These are phyloP conservation scores for Isatis lusitanica DNA, from an alignment of 441 rosid genomes.

Conservation along the genomic window DNA sequence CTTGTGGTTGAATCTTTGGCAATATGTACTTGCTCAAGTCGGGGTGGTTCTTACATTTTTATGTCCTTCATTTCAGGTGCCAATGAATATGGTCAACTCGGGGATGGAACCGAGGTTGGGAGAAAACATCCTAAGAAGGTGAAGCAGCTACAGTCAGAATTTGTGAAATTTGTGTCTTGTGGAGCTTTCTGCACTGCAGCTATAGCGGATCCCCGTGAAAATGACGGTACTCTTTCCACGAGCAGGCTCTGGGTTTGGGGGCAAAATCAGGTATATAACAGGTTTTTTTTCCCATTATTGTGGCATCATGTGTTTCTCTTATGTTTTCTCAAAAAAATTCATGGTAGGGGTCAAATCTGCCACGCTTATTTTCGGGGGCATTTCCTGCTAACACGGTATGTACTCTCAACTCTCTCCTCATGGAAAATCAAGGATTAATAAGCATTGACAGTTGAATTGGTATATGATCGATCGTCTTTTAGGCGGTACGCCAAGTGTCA, in stretches of 20 bases:
- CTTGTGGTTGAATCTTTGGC: neutral
- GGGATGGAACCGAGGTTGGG: slow-evolving; percentile 91
- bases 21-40: neutral
- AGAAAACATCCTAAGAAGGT: slow-evolving; percentile 79
- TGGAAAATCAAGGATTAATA: neutral
- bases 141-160: slow-evolving; percentile 73
- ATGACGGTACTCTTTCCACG: slow-evolving; percentile 63
- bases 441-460: slow-evolving; percentile 3
- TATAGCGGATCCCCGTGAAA: slow-evolving; percentile 75
- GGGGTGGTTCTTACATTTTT: neutral
- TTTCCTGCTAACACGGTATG: slow-evolving; percentile 68
- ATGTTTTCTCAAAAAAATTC: neutral
- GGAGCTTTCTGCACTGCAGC: slow-evolving; percentile 95
- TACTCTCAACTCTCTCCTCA: neutral
- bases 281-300: slow-evolving; percentile 14
- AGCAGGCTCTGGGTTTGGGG: slow-evolving; percentile 99
- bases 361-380: slow-evolving; percentile 89
- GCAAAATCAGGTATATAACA: slow-evolving; percentile 74
- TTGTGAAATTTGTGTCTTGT: slow-evolving; percentile 87
- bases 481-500: slow-evolving; percentile 77
- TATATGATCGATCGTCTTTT: slow-evolving; percentile 11
- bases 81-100: slow-evolving; percentile 93
- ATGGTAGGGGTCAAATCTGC: slow-evolving; percentile 81
- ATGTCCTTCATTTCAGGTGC: slow-evolving; percentile 52
- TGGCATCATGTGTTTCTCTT: neutral